phyloP scores from a whole-genome alignment of 2,329 filamentous ascomycete species.

The Colletotrichum eremochloae region DNA sequence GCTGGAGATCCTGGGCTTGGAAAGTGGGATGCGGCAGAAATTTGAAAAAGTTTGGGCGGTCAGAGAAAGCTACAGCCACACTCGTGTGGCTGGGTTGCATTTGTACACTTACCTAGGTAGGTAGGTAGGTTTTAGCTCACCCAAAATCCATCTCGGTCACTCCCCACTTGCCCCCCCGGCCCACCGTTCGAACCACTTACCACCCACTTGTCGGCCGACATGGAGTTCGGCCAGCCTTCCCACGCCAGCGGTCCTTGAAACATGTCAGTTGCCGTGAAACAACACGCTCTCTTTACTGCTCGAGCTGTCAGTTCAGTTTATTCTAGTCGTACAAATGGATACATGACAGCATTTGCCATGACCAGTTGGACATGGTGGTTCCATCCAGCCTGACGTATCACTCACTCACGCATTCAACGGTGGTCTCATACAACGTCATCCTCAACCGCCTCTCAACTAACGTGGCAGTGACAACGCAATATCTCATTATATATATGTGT shows the following conservation, averaged over 20 bases:
- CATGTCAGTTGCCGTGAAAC: conserved; percentile 39
- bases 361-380: conserved; percentile 11
- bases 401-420: background rate
- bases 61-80: conserved; percentile 33
- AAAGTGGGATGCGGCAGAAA: conserved; percentile 43
- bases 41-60: conserved; percentile 44
- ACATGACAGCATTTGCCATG: conserved; percentile 9
- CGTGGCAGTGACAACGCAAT: conserved; percentile 2
- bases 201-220: conserved; percentile 13
- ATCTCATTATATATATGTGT: background rate
- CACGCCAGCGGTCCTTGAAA: conserved; percentile 31
- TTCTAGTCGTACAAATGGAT: conserved; percentile 6
- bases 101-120: background rate
- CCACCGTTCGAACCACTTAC: conserved; percentile 7
- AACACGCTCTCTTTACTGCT: conserved; percentile 15
- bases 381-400: background rate
- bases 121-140: too few relatives aligned
- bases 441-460: background rate
- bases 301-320: conserved; percentile 5
- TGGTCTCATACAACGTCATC: background rate
- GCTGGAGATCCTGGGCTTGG: conserved; percentile 13
- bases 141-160: background rate
- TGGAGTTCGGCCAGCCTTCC: conserved; percentile 17
- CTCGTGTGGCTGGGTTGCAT: conserved; percentile 24
- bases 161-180: conserved; percentile 6